Conservation (phyloP, 805 yeast species). For the Cyberlindnera subsufficiens region DNA sequence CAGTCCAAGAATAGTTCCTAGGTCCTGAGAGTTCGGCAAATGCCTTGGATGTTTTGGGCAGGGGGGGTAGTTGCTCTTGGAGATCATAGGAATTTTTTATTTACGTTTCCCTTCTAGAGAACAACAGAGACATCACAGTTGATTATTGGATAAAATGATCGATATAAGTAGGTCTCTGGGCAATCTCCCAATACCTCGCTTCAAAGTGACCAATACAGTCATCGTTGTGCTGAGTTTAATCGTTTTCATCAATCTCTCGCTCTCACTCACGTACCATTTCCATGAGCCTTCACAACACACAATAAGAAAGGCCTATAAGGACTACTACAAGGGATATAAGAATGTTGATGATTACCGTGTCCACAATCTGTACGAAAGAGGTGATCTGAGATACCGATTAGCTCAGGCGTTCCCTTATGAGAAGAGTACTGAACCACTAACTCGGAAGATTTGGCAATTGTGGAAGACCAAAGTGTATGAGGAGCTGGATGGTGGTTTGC, state of each 20-base stretch:
- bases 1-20: too few relatives aligned
- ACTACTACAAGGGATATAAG: conserved; percentile 5
- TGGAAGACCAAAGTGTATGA: conserved; percentile 30
- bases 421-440: conserved; percentile 7
- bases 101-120: too few relatives aligned
- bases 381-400: conserved; percentile 7
- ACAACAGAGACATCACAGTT: too few relatives aligned
- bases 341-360: conserved; percentile 10
- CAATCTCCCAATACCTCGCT: too few relatives aligned
- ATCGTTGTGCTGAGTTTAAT: background rate
- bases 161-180: too few relatives aligned
- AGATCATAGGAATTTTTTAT: too few relatives aligned
- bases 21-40: too few relatives aligned
- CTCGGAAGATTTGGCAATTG: conserved; percentile 43
- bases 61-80: too few relatives aligned
- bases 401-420: conserved; percentile 13
- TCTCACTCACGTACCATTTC: conserved; percentile 6
- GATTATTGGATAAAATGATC: too few relatives aligned
- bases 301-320: background rate
- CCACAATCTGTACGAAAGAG: conserved; percentile 4
- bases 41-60: too few relatives aligned
- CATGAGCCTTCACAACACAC: conserved; percentile 3
- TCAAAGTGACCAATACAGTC: background rate
- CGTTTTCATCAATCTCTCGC: background rate
- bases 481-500: conserved; percentile 6